These are phyloP conservation scores for Elongisporangium senticosum DNA, from an alignment of 352 stramenopile species.

Conservation along the genomic window DNA sequence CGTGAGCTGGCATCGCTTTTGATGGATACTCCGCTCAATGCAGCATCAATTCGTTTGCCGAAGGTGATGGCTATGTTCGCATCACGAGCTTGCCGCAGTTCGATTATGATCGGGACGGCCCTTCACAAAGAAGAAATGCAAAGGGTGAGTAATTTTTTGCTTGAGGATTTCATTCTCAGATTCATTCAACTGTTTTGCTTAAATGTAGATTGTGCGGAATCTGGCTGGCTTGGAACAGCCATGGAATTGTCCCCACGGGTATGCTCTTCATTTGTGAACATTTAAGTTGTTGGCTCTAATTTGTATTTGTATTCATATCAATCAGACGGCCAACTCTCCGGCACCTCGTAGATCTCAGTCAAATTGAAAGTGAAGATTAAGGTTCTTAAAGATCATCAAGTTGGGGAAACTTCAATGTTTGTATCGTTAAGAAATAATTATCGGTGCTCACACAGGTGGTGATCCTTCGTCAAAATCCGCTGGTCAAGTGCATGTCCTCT, in stretches of 20 bases:
- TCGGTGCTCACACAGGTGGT: neutral
- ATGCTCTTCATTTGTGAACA: conserved; percentile 3
- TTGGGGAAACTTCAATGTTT: neutral
- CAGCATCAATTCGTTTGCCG: conserved; percentile 76
- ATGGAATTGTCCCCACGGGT: conserved; percentile 95
- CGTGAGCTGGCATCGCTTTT: conserved; percentile 84
- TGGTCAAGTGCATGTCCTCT: neutral
- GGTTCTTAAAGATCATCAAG: neutral
- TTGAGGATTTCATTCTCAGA: neutral
- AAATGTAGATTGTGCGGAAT: conserved; percentile 75
- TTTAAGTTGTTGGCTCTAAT: neutral
- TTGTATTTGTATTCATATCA: neutral
- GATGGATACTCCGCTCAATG: conserved; percentile 48
- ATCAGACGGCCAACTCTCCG: conserved; percentile 67
- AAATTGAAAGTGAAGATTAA: conserved; percentile 21
- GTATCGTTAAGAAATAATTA: neutral
- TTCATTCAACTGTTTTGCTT: neutral
- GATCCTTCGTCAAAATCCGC: neutral
- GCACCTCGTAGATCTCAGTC: conserved; percentile 56
- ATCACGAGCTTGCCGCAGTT: conserved; percentile 90
- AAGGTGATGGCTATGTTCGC: conserved; percentile 97
- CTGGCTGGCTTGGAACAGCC: conserved; percentile 89
- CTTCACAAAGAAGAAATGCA: conserved; percentile 91
- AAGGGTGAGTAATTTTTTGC: conserved; percentile 34
- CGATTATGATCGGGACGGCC: conserved; percentile 96